Evolutionary conservation across 2,329 filamentous ascomycete species (phyloP).

Genomic region (Colletotrichum orchidophilum): DNA sequence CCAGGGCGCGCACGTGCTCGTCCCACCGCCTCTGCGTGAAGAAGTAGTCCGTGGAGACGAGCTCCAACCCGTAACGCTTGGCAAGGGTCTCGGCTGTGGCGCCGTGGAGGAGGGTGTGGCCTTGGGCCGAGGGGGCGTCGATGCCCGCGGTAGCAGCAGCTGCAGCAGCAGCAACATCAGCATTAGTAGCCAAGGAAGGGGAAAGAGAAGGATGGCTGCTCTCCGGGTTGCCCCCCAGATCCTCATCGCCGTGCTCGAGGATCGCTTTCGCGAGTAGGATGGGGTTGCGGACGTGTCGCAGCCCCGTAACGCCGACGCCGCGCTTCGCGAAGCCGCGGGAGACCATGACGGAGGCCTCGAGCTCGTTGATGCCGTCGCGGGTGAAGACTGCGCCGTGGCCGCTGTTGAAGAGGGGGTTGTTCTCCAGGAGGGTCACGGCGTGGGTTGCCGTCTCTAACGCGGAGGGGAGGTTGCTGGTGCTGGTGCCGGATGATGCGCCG

Average conservation of each 20-base stretch:
- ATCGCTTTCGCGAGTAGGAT: conserved; percentile 78
- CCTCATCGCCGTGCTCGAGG: conserved; percentile 72
- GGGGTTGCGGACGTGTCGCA: conserved; percentile 81
- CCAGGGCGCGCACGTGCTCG: conserved; percentile 72
- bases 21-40: conserved; percentile 83
- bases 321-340: conserved; percentile 77
- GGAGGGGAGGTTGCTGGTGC: conserved; percentile 48
- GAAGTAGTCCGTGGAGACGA: conserved; percentile 77
- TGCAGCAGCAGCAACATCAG: neutral
- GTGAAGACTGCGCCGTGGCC: conserved; percentile 89
- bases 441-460: conserved; percentile 80
- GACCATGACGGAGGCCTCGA: conserved; percentile 90
- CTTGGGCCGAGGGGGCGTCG: conserved; percentile 67
- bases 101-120: conserved; percentile 77
- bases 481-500: too few species aligned
- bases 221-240: conserved; percentile 56
- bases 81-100: conserved; percentile 76
- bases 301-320: conserved; percentile 78
- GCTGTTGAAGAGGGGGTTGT: conserved; percentile 85
- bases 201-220: conserved; percentile 37
- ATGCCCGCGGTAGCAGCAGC: conserved; percentile 31
- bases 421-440: conserved; percentile 80
- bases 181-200: too few species aligned
- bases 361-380: conserved; percentile 81
- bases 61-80: conserved; percentile 72